Percentiles rank a stretch among this genome's conserved stretches.
phyloP scores from a whole-genome alignment of 768 basidiomycete species.

The Tephrocybe rancida region DNA sequence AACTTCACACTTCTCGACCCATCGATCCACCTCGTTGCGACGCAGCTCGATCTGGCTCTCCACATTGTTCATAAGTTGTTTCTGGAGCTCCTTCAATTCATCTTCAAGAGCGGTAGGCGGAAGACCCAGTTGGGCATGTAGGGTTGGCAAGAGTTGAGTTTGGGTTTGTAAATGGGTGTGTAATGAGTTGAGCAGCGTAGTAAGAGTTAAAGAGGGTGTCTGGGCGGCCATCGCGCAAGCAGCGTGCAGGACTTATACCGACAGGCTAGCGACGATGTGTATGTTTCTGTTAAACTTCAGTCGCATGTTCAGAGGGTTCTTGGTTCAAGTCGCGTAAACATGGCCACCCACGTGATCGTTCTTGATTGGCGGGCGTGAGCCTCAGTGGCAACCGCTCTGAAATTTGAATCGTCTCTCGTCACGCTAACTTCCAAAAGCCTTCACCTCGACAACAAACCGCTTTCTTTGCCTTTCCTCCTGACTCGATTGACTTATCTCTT shows the following conservation, averaged over 20 bases:
- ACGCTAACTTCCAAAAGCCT: neutral
- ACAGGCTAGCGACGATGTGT: neutral
- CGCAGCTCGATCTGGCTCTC: constrained; percentile 71
- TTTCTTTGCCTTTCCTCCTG: too few relatives aligned
- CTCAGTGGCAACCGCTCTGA: neutral
- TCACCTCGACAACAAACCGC: too few relatives aligned
- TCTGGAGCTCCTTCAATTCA: constrained; percentile 74
- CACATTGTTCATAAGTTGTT: constrained; percentile 74
- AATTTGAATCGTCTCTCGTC: neutral
- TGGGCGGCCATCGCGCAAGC: constrained; percentile 24
- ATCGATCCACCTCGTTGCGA: constrained; percentile 76
- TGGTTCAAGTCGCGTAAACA: constrained; percentile 16
- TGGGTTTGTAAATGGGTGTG: constrained; percentile 81
- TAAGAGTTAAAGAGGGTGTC: constrained; percentile 43
- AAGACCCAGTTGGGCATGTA: constrained; percentile 85
- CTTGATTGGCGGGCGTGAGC: neutral
- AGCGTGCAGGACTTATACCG: neutral
- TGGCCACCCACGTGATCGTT: constrained; percentile 16
- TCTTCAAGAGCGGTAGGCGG: constrained; percentile 79
- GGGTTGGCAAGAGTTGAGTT: constrained; percentile 77
- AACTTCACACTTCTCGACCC: constrained; percentile 62
- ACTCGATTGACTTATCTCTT: too few relatives aligned
- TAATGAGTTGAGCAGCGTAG: constrained; percentile 72
- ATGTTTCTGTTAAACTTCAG: neutral
- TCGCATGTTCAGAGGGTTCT: constrained; percentile 1